Evolutionary conservation across 1,139 yeast species (phyloP).

Genomic region (Blastobotrys elegans): DNA sequence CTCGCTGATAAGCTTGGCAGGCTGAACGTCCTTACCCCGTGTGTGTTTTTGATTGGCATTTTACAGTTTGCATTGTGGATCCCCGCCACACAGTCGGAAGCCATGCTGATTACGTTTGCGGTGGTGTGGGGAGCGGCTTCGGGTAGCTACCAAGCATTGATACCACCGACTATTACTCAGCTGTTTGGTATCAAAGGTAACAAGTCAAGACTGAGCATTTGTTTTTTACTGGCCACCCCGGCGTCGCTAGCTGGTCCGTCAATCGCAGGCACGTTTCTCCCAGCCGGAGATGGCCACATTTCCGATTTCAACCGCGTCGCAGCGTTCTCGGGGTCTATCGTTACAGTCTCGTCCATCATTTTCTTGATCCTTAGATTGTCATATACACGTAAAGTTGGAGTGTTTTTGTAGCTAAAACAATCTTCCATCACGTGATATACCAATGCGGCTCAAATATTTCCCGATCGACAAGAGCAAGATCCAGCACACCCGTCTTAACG

Average conservation of each 20-base stretch:
- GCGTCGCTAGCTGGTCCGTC: conserved; percentile 48
- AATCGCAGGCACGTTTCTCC: conserved; percentile 43
- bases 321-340: conserved; percentile 23
- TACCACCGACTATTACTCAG: conserved; percentile 41
- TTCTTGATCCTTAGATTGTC: conserved; percentile 20
- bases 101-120: conserved; percentile 35
- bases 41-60: conserved; percentile 26
- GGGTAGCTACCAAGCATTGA: conserved; percentile 38
- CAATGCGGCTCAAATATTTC: no score
- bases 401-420: conserved; percentile 29
- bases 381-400: conserved; percentile 20
- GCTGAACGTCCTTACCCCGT: conserved; percentile 39
- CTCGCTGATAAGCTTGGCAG: conserved; percentile 41
- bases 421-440: no score
- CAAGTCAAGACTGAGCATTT: conserved; percentile 50
- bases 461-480: no score
- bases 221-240: conserved; percentile 48
- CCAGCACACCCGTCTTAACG: no score
- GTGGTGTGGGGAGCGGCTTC: conserved; percentile 46
- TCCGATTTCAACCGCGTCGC: conserved; percentile 20
- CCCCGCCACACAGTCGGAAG: conserved; percentile 20
- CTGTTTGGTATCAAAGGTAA: conserved; percentile 44
- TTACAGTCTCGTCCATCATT: conserved; percentile 19
- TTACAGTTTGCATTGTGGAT: conserved; percentile 29
- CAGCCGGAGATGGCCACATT: conserved; percentile 17